Evolutionary conservation across 2,329 filamentous ascomycete species (phyloP), one percentile per base, ranked within the genome.

Genomic region (Colletotrichum camelliae): DNA sequence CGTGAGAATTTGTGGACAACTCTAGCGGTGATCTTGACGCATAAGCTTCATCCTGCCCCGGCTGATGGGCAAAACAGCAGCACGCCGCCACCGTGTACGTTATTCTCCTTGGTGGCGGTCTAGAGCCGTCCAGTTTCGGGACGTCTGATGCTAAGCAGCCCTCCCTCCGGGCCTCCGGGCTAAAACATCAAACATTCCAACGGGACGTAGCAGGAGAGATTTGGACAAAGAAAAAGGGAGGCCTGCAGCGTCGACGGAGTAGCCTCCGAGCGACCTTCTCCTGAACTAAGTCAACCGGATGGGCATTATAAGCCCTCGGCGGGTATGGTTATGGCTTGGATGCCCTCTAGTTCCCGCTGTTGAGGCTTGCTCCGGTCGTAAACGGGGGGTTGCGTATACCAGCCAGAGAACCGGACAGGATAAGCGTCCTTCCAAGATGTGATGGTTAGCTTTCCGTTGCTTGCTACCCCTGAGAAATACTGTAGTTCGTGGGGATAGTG

Each of bases 101-200:
- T 58, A 37, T 65, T 8, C 27, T 65, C n/a, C 43, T 10, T 33
- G 35, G 73, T 75, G 64, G 73, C 64, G 73, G 57, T 31, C 57
- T 21, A 18, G 43, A 29, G 60, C 21, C 65, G n/a, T 35, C 65
- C 27, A 37, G 35, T 39, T 21, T 37, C 15, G 43, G 39, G 43
- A 21, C 43, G 43, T 52, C n/a, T 52, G n/a, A 52, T 52, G 43
- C 43, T 67, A 13, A 21, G 27, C 31, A 67, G 37, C 29, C 39
- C 39, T n/a, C 39, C 21, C 12, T 27, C 33, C 37, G 66, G 52
- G 35, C 52, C 66, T 39, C 66, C 8, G 52, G 21, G 66, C 66
- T 68, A 60, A 68, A 60, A 68, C 66, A 58, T 68, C 66, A 68
- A 70, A 70, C 67, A 70, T 62, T 35, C 67, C 67, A 69, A 60